phyloP scores from a whole-genome alignment of 208 protist species.

The Herpetomonas tarakana region DNA sequence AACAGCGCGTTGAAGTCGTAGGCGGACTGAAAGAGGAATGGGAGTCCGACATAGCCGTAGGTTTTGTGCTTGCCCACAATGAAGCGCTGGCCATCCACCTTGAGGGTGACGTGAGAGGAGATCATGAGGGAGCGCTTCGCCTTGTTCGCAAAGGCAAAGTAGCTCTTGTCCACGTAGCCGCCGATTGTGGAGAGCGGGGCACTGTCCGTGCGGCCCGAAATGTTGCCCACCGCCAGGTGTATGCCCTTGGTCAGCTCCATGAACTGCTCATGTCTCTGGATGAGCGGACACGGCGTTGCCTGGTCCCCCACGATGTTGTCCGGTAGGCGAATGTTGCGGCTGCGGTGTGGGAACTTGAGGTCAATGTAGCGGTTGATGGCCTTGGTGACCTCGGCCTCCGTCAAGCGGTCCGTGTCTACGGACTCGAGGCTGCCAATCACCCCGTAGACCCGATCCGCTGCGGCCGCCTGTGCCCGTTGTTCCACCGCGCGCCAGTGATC shows the following conservation, averaged over 20 bases:
- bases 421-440: slow-evolving; percentile 45
- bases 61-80: slow-evolving; percentile 68
- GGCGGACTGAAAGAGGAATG: slow-evolving; percentile 57
- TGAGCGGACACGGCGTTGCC: slow-evolving; percentile 28
- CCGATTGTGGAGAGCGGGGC: slow-evolving; percentile 72
- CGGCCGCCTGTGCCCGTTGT: slow-evolving; percentile 63
- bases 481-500: slow-evolving; percentile 65
- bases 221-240: slow-evolving; percentile 63
- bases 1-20: slow-evolving; percentile 78
- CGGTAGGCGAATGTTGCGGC: slow-evolving; percentile 21
- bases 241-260: slow-evolving; percentile 54
- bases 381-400: slow-evolving; percentile 33
- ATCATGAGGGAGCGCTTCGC: slow-evolving; percentile 27
- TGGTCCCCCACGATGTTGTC: slow-evolving; percentile 18
- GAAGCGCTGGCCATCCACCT: slow-evolving; percentile 77
- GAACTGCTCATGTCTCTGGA: slow-evolving; percentile 55
- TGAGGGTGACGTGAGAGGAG: slow-evolving; percentile 69
- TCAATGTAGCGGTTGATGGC: slow-evolving; percentile 54
- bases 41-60: slow-evolving; percentile 75
- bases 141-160: slow-evolving; percentile 51
- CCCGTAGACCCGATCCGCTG: slow-evolving; percentile 53
- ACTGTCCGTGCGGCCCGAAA: slow-evolving; percentile 49
- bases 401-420: slow-evolving; percentile 41
- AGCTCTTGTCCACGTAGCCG: slow-evolving; percentile 65
- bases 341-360: slow-evolving; percentile 27